Evolutionary conservation across 1,284 basidiomycete species (phyloP), one percentile per base, ranked within the genome.

Genomic region (Naganishia sp.): DNA sequence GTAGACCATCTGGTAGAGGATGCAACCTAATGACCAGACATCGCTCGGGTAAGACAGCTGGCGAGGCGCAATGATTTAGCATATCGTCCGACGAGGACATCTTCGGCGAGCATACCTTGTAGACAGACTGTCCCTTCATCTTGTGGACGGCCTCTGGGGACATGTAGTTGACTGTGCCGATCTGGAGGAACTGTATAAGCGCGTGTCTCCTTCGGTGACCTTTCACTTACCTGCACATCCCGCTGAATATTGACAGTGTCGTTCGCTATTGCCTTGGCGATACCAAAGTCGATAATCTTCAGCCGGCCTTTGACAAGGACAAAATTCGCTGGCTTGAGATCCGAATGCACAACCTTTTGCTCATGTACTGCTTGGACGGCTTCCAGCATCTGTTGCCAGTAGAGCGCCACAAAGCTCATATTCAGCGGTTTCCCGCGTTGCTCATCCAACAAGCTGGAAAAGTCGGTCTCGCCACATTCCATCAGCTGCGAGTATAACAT

Each of bases 321-420:
- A 73, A 97, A 97, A 78, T 97, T 97, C 2, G 94, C 94, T 2
- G 94, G 94, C 77, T 97, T 97, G 60, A 96, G 84, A 76, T 97
- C 94, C 10, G 93, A 94, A 78, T 97, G 94, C 1, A 97, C 92
- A 67, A 97, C 95, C 78, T 94, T 94, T 81, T 94, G 92, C 68
- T 94, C 89, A 74, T 97, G 94, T 55, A 96, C 93, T 51, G 95
- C 89, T 68, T 95, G 90, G 10, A 96, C 94, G 0, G 94, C 93
- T 82, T 95, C 88, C 55, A 97, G 81, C 91, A 97, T 97, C 85
- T 96, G 94, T 74, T 95, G 90, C 92, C 92, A 96, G 75, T 93
- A 94, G 75, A 94, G 89, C 13, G 90, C 87, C 46, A 96, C 85
- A 86, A 93, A 95, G 68, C 93, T 88, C 84, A 94, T 88, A 76